Conservation (phyloP, 2,329 filamentous ascomycete species). For the Fusarium devonianum region DNA sequence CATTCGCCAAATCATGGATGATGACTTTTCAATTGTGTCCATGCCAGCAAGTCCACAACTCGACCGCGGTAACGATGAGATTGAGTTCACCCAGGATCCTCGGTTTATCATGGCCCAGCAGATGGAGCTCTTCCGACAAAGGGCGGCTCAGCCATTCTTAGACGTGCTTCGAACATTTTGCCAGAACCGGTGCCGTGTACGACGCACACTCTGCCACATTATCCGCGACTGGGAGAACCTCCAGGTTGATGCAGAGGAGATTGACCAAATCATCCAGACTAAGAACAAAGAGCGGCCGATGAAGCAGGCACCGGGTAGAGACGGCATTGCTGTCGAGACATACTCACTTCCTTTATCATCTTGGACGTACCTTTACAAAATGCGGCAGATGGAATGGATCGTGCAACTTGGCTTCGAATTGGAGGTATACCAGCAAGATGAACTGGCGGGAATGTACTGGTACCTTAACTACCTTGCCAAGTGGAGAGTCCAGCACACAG, state of each 20-base stretch:
- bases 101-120: conserved; percentile 75
- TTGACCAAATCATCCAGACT: conserved; percentile 72
- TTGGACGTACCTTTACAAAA: conserved; percentile 90
- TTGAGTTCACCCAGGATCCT: conserved; percentile 77
- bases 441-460: conserved; percentile 90
- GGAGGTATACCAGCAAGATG: conserved; percentile 85
- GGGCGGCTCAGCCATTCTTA: conserved; percentile 74
- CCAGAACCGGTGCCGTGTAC: conserved; percentile 87
- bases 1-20: conserved; percentile 77
- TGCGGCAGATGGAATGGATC: conserved; percentile 86
- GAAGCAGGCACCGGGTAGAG: conserved; percentile 50
- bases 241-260: conserved; percentile 80
- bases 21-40: conserved; percentile 80
- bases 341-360: conserved; percentile 79
- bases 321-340: conserved; percentile 56
- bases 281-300: conserved; percentile 68
- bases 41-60: conserved; percentile 76
- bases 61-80: conserved; percentile 75
- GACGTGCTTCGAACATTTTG: conserved; percentile 85
- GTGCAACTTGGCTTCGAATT: conserved; percentile 95
- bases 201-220: conserved; percentile 87
- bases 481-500: conserved; percentile 71
- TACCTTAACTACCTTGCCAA: conserved; percentile 79
- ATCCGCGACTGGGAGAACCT: conserved; percentile 84
- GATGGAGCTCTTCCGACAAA: conserved; percentile 73